A percentile compares a stretch with the other conserved stretches of the same genome.
These are phyloP conservation scores for Gnetum montanum DNA, from an alignment of 75 land plant species.

Conservation along the genomic window DNA sequence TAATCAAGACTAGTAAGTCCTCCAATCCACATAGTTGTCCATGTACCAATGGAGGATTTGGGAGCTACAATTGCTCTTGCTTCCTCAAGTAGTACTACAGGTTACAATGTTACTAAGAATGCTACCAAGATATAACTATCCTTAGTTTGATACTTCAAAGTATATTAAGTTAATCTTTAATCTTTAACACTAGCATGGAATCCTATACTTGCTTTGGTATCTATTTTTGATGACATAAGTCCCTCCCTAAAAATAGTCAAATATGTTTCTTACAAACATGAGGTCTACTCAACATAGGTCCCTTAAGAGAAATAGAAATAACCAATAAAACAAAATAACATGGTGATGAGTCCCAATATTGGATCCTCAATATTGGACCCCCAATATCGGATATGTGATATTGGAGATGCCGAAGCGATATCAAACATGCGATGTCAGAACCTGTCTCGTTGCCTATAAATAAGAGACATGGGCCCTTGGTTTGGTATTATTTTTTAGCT, in stretches of 20 bases:
- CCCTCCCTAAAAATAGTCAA: conserved; percentile 8
- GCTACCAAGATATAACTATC: not conserved
- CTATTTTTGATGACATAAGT: conserved; percentile 9
- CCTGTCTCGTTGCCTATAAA: too few species aligned
- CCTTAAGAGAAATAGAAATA: too few species aligned
- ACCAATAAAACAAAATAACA: too few species aligned
- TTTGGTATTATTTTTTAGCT: too few species aligned
- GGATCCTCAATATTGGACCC: too few species aligned
- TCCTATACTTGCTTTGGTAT: conserved; percentile 6
- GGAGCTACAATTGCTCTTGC: conserved; percentile 3
- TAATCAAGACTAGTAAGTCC: conserved; percentile 14
- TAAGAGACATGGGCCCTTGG: too few species aligned
- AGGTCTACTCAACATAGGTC: conserved; percentile 5
- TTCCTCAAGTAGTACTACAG: not conserved
- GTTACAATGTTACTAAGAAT: not conserved
- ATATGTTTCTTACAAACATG: conserved; percentile 2
- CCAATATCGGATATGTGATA: too few species aligned
- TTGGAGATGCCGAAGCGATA: too few species aligned
- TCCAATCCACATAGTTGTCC: conserved; percentile 18
- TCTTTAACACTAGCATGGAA: conserved; percentile 1
- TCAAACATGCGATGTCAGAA: too few species aligned
- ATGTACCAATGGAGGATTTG: conserved; percentile 18
- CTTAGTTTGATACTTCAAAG: conserved; percentile 8
- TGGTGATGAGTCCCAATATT: too few species aligned
- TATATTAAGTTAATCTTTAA: conserved; percentile 14